These are phyloP conservation scores for Leptosphaerulina australis DNA, from an alignment of 2,329 filamentous ascomycete species.

Conservation along the genomic window DNA sequence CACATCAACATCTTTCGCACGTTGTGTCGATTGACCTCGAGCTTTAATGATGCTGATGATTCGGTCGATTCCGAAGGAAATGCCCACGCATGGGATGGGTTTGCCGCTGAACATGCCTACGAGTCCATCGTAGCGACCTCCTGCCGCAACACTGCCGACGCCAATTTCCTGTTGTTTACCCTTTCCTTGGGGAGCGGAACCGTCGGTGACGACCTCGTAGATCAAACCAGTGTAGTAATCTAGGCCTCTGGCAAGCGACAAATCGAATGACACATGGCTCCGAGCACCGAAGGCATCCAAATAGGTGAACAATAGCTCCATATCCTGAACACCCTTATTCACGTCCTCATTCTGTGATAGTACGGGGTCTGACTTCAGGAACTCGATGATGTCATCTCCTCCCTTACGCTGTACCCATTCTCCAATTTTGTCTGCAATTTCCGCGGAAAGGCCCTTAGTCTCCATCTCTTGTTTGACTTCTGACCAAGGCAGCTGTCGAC, in stretches of 20 bases:
- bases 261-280: conserved; percentile 81
- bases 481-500: conserved; percentile 68
- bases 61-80: conserved; percentile 93
- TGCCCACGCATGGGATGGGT: conserved; percentile 87
- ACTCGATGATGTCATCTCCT: conserved; percentile 69
- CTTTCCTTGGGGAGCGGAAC: conserved; percentile 63
- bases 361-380: conserved; percentile 32
- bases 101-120: conserved; percentile 93
- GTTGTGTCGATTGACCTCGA: conserved; percentile 65
- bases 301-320: conserved; percentile 81
- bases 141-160: conserved; percentile 86
- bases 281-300: conserved; percentile 76
- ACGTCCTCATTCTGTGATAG: conserved; percentile 66
- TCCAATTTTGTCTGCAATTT: conserved; percentile 85
- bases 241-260: conserved; percentile 87
- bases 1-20: conserved; percentile 81
- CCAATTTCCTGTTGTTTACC: conserved; percentile 60
- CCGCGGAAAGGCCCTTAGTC: conserved; percentile 79
- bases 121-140: conserved; percentile 89
- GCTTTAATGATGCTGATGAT: conserved; percentile 93
- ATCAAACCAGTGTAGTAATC: conserved; percentile 93
- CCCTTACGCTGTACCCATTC: conserved; percentile 82
- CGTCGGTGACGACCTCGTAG: conserved; percentile 86
- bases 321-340: conserved; percentile 79
- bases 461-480: conserved; percentile 95